A percentile compares a stretch with the other conserved stretches of the same genome.
phyloP scores from a whole-genome alignment of 78 protist genomes.

The Speleostelium caveatum region DNA sequence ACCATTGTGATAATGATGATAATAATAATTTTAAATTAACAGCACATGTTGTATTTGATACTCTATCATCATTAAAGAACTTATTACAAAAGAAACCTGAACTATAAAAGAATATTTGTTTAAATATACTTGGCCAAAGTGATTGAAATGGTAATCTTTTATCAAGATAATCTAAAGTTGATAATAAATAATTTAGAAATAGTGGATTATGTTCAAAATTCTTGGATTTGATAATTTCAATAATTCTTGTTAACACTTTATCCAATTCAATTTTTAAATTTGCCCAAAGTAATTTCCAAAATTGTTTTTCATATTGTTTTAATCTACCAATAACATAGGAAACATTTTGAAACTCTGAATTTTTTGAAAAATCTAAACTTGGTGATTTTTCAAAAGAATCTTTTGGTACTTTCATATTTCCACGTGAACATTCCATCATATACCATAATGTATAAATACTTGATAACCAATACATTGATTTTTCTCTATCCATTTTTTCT shows the following conservation, averaged over 20 bases:
- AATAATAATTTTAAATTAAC: slow-evolving; percentile 47
- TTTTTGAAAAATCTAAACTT: neutral
- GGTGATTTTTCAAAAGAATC: neutral
- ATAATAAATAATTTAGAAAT: slow-evolving; percentile 21
- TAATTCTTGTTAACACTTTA: slow-evolving; percentile 15
- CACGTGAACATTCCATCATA: slow-evolving; percentile 22
- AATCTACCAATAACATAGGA: neutral
- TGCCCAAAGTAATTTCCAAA: slow-evolving; percentile 56
- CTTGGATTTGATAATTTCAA: neutral
- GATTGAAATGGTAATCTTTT: slow-evolving; percentile 66
- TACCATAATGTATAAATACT: slow-evolving; percentile 7
- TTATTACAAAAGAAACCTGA: slow-evolving; percentile 5
- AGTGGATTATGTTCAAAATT: neutral
- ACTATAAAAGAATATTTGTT: slow-evolving; percentile 58
- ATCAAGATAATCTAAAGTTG: slow-evolving; percentile 43
- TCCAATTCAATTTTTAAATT: slow-evolving; percentile 28
- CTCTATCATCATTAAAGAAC: neutral
- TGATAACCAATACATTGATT: slow-evolving; percentile 70
- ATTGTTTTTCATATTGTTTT: slow-evolving; percentile 10
- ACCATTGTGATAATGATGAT: slow-evolving; percentile 58
- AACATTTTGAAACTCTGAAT: slow-evolving; percentile 35
- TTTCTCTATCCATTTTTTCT: slow-evolving; percentile 67
- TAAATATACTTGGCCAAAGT: slow-evolving; percentile 45
- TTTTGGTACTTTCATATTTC: neutral
- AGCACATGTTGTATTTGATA: slow-evolving; percentile 12